Base-by-base conservation (phyloP, 1,284 basidiomycete genomes). In the Abortiporus biennis region DNA sequence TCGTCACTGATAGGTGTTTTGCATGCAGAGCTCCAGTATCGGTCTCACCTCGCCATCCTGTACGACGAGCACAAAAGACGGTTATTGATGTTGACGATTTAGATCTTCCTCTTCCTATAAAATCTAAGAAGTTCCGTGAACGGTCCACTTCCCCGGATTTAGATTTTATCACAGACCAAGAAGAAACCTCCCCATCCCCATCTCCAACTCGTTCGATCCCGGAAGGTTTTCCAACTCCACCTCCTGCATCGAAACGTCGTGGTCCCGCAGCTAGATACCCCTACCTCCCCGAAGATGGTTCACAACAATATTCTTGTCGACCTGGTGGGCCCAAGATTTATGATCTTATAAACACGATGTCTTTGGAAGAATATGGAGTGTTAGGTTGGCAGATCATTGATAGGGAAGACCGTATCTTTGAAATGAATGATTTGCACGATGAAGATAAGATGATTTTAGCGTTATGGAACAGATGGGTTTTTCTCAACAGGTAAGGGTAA, bases 371-470 rank as follows among this genome's bases (percentile, higher is more conserved):
- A 2, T 87, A 72, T 47, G 85, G 85, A 1, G 59, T 82, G 1
- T 66, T 84, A 39, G 66, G 71, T 1, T 86, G 84, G 83, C 63
- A 69, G 23, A 68, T 88, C 12, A 39, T 81, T 2, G 83, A 85
- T 43, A 63, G 73, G 30, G 84, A 87, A 52, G 85, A 85, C 41
- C 82, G 85, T 48, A 67, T 87, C 0, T 85, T 76, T 46, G 80
- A 85, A 46, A 61, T 72, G 32, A 78, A 82, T 47, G 76, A 83
- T 51, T 61, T 85, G 4, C 64, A 67, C 21, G 83, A 85, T 47
- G 82, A 86, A 46, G 75, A 81, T 47, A 88, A 87, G 55, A 76
- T 85, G 3, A 80, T 88, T 67, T 72, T 78, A 44, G 81, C 83
- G 2, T 60, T 88, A 6, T 87, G 85, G 85, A 73, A 67, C 16